Percentiles rank a stretch among this genome's conserved stretches.
These are phyloP conservation scores for Mycena albidolilacea DNA, from an alignment of 768 basidiomycete genomes.

Conservation along the genomic window DNA sequence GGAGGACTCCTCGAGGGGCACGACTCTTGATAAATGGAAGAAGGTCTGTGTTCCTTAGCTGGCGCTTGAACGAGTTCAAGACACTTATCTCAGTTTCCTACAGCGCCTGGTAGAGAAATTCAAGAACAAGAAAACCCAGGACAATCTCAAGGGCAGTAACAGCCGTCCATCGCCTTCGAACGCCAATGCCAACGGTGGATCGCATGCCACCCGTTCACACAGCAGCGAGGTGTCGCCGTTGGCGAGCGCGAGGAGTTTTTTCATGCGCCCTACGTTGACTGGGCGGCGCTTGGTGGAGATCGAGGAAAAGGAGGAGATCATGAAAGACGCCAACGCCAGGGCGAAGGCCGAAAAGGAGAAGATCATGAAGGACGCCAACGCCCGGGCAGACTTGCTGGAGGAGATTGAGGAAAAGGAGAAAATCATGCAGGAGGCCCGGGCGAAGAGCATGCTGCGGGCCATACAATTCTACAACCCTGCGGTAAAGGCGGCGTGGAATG, in stretches of 20 bases:
- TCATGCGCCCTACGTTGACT: neutral
- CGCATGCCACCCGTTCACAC: neutral
- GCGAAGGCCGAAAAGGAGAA: neutral
- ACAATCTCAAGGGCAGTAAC: neutral
- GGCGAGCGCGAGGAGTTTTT: neutral
- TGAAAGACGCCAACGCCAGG: neutral
- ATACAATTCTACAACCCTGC: neutral
- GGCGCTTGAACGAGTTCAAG: neutral
- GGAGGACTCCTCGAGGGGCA: neutral
- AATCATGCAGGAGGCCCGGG: neutral
- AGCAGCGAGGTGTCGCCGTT: neutral
- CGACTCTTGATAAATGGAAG: neutral
- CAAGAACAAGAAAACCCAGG: neutral
- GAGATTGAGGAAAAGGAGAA: too few species aligned
- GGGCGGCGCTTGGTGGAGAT: neutral
- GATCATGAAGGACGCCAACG: too few species aligned
- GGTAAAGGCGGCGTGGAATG: neutral
- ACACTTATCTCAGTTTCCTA: neutral
- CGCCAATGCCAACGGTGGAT: neutral
- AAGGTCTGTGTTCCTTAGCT: neutral
- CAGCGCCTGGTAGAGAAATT: neutral
- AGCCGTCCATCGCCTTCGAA: neutral
- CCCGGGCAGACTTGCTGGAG: too few species aligned
- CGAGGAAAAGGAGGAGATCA: neutral
- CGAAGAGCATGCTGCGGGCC: neutral